Percentiles rank a stretch among this genome's conserved stretches.
Evolutionary conservation across 225 moss, liverwort and hornwort genomes (phyloP).

Genomic region (Antitrichia curtipendula): DNA sequence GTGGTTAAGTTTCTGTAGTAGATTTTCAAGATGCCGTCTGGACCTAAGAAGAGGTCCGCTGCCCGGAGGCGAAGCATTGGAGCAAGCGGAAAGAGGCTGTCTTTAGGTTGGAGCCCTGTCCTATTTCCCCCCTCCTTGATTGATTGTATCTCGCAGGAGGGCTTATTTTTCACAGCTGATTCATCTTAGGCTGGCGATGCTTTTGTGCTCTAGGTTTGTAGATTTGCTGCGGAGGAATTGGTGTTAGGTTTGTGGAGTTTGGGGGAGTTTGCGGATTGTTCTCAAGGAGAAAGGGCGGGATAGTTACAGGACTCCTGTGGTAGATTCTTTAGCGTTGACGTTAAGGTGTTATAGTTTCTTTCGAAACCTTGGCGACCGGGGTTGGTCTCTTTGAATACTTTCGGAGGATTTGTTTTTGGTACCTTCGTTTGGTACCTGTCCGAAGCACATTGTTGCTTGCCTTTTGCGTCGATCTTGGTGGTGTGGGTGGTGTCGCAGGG

Average conservation of each 20-base stretch:
- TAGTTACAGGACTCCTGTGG: neutral
- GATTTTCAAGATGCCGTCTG: slow-evolving; percentile 21
- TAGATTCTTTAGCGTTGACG: neutral
- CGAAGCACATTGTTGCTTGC: neutral
- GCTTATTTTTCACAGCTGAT: neutral
- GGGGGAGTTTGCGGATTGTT: neutral
- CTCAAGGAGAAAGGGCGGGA: neutral
- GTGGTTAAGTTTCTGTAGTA: neutral
- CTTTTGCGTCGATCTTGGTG: neutral
- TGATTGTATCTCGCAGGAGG: neutral
- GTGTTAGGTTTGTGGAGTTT: neutral
- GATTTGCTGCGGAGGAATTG: neutral
- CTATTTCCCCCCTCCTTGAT: neutral
- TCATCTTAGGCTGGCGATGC: neutral
- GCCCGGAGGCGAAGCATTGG: slow-evolving; percentile 25
- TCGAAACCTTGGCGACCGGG: neutral
- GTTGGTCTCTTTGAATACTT: neutral
- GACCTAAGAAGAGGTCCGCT: slow-evolving; percentile 24
- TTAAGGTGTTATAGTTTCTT: neutral
- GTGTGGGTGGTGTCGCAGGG: neutral
- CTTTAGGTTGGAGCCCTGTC: neutral
- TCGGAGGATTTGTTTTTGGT: neutral
- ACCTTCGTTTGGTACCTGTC: neutral
- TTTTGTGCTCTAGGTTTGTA: neutral
- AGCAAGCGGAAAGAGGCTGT: neutral